A percentile compares a stretch with the other conserved stretches of the same genome.
Conservation (phyloP, 2,329 filamentous ascomycete species). For the Clarireedia hainanense region DNA sequence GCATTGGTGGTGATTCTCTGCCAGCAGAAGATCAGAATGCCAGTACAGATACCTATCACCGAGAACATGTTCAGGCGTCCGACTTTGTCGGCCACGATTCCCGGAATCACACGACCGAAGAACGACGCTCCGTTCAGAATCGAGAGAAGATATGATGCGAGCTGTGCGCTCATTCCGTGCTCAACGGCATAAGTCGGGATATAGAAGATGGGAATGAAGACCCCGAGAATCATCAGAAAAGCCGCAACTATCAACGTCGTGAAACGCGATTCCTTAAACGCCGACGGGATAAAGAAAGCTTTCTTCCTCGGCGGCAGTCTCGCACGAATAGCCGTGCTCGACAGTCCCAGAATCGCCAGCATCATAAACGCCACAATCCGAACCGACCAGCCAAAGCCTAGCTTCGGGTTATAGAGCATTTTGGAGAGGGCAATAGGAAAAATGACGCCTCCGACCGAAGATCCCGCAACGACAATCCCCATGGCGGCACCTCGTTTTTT, state of each 20-base stretch:
- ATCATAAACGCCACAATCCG: slow-evolving; percentile 30
- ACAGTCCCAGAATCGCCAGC: slow-evolving; percentile 28
- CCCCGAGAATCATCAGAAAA: slow-evolving; percentile 36
- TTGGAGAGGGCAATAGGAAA: slow-evolving; percentile 6
- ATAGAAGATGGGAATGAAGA: slow-evolving; percentile 45
- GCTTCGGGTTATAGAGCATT: slow-evolving; percentile 13
- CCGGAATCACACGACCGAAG: slow-evolving; percentile 7
- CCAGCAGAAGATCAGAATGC: slow-evolving; percentile 9
- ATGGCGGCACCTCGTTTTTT: slow-evolving; percentile 40
- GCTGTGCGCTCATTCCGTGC: slow-evolving; percentile 37
- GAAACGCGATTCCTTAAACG: slow-evolving; percentile 4
- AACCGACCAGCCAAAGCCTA: slow-evolving; percentile 27
- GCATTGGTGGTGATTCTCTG: slow-evolving; percentile 5
- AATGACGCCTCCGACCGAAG: slow-evolving; percentile 7
- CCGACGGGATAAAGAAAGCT: slow-evolving; percentile 3
- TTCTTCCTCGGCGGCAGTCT: slow-evolving; percentile 5
- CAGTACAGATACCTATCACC: not conserved
- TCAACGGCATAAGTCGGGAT: slow-evolving; percentile 33
- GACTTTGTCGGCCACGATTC: slow-evolving; percentile 6
- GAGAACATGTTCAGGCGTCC: slow-evolving; percentile 28
- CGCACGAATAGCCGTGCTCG: not conserved
- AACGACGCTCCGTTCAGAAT: slow-evolving; percentile 34
- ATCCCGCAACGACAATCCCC: slow-evolving; percentile 33
- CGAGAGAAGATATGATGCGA: slow-evolving; percentile 43
- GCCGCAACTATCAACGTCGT: not conserved